These are phyloP conservation scores for Gentiana macrophylla DNA, from an alignment of 257 asterid genomes.

Conservation along the genomic window DNA sequence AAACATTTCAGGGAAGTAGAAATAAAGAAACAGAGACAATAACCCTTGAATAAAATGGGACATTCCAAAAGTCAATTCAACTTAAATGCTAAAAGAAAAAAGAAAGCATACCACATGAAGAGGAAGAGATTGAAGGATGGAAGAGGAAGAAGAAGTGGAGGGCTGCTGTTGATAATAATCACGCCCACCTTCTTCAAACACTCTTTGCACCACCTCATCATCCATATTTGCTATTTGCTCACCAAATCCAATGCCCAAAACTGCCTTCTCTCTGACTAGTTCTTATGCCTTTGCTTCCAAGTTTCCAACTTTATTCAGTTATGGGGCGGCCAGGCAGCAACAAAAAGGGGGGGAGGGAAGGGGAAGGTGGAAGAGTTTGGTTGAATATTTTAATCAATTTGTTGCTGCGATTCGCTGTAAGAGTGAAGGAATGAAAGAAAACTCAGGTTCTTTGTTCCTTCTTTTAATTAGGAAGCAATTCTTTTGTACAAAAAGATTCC, in stretches of 20 bases:
- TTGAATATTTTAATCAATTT: too few species aligned
- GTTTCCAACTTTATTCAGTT: conserved; percentile 9
- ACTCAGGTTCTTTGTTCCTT: too few species aligned
- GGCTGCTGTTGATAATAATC: conserved; percentile 82
- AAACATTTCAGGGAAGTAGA: background rate
- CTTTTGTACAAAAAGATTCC: too few species aligned
- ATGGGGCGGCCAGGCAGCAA: background rate
- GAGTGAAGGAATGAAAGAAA: too few species aligned
- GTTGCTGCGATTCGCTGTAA: too few species aligned
- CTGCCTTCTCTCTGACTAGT: background rate
- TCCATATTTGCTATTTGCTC: conserved; percentile 37
- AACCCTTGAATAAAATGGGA: background rate
- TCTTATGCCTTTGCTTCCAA: conserved; percentile 8
- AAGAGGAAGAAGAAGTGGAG: conserved; percentile 73
- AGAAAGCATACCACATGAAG: conserved; percentile 64
- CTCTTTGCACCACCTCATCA: conserved; percentile 85
- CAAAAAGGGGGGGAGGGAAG: too few species aligned
- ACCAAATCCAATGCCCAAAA: background rate
- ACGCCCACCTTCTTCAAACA: conserved; percentile 93
- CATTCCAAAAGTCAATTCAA: background rate
- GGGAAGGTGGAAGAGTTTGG: too few species aligned
- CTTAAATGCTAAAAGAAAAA: background rate
- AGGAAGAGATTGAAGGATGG: conserved; percentile 95
- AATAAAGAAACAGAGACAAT: background rate
- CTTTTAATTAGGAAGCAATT: too few species aligned